Conservation (phyloP, 306 rosid species). For the Cucurbita maxima region DNA sequence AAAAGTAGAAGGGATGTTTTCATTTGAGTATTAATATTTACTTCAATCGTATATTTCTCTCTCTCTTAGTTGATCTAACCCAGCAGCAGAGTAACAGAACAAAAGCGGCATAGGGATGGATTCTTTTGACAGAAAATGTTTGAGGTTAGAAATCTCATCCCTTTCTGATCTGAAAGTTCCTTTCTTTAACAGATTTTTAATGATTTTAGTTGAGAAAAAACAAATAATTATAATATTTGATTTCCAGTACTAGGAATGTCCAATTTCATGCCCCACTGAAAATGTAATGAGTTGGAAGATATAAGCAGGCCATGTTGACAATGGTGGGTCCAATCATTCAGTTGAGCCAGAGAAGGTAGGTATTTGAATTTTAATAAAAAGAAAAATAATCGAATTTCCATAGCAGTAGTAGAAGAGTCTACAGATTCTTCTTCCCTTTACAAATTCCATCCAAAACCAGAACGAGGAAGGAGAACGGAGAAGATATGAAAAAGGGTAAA, state of each 20-base stretch:
- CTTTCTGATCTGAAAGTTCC: background rate
- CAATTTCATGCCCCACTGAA: background rate
- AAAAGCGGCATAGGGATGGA: background rate
- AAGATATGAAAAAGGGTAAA: background rate
- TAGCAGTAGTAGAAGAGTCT: background rate
- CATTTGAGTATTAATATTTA: background rate
- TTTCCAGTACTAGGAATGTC: background rate
- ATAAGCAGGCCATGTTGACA: background rate
- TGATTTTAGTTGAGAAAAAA: background rate
- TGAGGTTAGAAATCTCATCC: background rate
- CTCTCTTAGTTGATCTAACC: background rate
- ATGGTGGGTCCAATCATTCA: constrained; percentile 7
- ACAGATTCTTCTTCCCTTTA: background rate
- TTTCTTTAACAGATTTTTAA: background rate
- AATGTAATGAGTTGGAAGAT: background rate
- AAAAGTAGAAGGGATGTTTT: background rate
- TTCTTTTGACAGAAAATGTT: background rate
- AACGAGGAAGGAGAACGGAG: background rate
- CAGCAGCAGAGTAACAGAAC: background rate
- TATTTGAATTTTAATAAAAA: background rate
- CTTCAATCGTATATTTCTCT: background rate
- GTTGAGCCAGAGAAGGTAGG: background rate
- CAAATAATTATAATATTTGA: background rate
- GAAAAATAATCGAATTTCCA: background rate
- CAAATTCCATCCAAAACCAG: background rate